A percentile compares a stretch with the other conserved stretches of the same genome.
phyloP scores from a whole-genome alignment of 2,329 filamentous ascomycete species.

The Aspergillus transmontanensis region DNA sequence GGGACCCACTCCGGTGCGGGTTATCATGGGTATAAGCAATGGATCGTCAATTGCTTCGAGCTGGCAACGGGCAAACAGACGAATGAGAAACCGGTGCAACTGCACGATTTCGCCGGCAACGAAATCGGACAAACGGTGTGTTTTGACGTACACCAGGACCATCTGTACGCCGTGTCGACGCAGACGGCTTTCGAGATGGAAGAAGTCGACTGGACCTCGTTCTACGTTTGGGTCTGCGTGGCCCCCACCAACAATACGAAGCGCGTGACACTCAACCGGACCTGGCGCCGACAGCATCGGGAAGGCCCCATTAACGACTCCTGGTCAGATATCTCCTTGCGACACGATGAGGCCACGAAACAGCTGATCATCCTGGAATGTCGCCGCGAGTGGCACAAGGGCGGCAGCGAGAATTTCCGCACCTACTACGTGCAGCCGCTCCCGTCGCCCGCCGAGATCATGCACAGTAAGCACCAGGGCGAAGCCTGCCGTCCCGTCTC shows the following conservation, averaged over 20 bases:
- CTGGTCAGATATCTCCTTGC: constrained; percentile 69
- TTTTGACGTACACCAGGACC: constrained; percentile 68
- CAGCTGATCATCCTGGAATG: constrained; percentile 66
- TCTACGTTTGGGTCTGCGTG: constrained; percentile 69
- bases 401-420: constrained; percentile 60
- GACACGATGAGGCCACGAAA: constrained; percentile 61
- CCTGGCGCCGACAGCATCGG: constrained; percentile 67
- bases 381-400: constrained; percentile 66
- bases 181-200: constrained; percentile 63
- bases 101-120: constrained; percentile 63
- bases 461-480: constrained; percentile 16
- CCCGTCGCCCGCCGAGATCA: constrained; percentile 30
- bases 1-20: constrained; percentile 63
- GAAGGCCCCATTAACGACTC: constrained; percentile 75
- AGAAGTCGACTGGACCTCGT: constrained; percentile 68
- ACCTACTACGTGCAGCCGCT: constrained; percentile 64
- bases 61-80: constrained; percentile 47
- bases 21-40: constrained; percentile 61
- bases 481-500: constrained; percentile 14
- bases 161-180: constrained; percentile 72
- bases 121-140: constrained; percentile 70
- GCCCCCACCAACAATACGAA: constrained; percentile 47
- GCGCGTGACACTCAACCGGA: constrained; percentile 50
- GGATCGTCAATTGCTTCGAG: constrained; percentile 61
- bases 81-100: constrained; percentile 49